These are phyloP conservation scores for Geosiphon pyriformis DNA, from an alignment of 192 early-diverging fungal species.

Conservation along the genomic window DNA sequence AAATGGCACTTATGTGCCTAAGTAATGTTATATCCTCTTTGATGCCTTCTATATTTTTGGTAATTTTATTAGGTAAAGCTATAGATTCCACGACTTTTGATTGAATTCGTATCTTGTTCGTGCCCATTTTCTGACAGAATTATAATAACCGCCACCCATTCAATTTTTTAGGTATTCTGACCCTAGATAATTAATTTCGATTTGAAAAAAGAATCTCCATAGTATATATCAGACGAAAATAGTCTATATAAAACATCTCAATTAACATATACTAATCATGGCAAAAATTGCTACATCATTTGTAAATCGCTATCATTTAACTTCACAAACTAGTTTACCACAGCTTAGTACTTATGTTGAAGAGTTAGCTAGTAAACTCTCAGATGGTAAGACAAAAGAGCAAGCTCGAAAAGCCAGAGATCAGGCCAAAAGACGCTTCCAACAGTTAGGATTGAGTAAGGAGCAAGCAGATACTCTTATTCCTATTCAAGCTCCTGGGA, in stretches of 20 bases:
- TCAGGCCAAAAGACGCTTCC: not conserved
- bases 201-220: not conserved
- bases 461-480: not conserved
- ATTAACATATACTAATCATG: not conserved
- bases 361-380: not conserved
- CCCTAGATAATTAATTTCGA: not conserved
- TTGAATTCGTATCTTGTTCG: not conserved
- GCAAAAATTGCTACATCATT: not conserved
- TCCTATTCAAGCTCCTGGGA: conserved; percentile 2
- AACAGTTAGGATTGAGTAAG: conserved; percentile 4
- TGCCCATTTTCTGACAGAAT: not conserved
- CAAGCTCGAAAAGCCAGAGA: conserved; percentile 5
- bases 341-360: conserved; percentile 6
- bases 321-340: not conserved
- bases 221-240: no score
- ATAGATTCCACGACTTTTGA: not conserved
- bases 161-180: not conserved
- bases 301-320: conserved; percentile 1
- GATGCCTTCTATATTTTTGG: conserved; percentile 8
- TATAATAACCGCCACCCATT: not conserved
- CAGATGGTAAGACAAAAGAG: not conserved
- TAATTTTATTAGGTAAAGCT: conserved; percentile 9
- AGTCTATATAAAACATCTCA: not conserved
- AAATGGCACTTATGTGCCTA: no score
- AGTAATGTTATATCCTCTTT: conserved; percentile 16